Evolutionary conservation across 768 basidiomycete species (phyloP).

Genomic region (Tulasnella sp.): DNA sequence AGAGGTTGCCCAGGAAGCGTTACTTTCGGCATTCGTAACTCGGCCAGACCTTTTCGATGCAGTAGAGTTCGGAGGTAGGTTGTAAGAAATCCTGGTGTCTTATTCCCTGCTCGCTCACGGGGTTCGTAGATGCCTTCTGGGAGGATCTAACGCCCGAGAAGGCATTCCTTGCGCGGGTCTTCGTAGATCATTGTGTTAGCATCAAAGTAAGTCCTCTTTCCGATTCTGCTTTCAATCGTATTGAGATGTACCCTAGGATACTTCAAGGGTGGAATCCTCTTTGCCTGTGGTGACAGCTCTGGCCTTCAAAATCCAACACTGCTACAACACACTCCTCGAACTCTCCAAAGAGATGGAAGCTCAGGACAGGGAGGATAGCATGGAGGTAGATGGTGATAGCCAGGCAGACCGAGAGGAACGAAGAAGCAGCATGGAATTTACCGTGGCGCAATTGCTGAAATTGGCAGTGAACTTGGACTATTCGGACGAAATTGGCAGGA

Average conservation of each 20-base stretch:
- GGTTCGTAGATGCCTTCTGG: constrained; percentile 60
- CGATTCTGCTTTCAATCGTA: neutral
- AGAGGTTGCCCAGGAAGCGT: constrained; percentile 65
- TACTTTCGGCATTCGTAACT: constrained; percentile 66
- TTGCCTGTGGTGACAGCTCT: constrained; percentile 82
- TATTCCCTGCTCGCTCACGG: constrained; percentile 35
- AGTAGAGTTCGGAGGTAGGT: constrained; percentile 65
- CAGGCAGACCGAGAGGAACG: constrained; percentile 45
- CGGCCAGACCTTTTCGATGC: constrained; percentile 61
- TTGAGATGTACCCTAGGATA: constrained; percentile 41
- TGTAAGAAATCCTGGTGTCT: neutral
- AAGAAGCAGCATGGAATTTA: constrained; percentile 47
- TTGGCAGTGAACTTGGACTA: constrained; percentile 82
- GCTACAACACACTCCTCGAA: constrained; percentile 62
- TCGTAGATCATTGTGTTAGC: constrained; percentile 66
- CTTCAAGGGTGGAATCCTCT: constrained; percentile 57
- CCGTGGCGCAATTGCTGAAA: constrained; percentile 76
- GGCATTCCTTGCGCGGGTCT: constrained; percentile 77
- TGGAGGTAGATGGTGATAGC: constrained; percentile 43
- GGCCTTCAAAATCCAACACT: constrained; percentile 66
- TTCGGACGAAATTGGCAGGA: constrained; percentile 82
- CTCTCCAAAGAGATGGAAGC: constrained; percentile 39
- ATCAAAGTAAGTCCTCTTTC: constrained; percentile 37
- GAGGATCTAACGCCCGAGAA: constrained; percentile 61
- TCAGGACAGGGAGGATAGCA: constrained; percentile 29